phyloP scores from a whole-genome alignment of 164 flowering plant species.

The Sedum album region DNA sequence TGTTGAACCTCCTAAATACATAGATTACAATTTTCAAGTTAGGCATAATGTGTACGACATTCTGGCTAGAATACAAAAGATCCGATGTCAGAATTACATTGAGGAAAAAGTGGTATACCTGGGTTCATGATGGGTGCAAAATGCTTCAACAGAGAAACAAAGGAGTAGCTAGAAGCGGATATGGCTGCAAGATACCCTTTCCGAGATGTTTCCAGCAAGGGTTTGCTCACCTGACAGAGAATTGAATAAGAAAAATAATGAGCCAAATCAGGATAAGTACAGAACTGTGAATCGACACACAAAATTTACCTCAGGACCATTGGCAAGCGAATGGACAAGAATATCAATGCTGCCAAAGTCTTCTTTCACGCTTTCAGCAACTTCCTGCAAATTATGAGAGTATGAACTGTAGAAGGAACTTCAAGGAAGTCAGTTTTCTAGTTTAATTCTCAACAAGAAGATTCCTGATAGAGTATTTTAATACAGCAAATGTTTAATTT shows the following conservation, averaged over 20 bases:
- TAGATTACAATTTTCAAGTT: conserved; percentile 1
- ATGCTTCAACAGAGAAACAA: conserved; percentile 80
- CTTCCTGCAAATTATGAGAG: conserved; percentile 51
- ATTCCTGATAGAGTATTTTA: too few relatives aligned
- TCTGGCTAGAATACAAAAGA: too few relatives aligned
- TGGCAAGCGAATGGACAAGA: conserved; percentile 97
- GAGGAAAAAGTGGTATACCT: conserved; percentile 33
- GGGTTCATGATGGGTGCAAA: conserved; percentile 93
- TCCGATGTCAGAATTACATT: background rate
- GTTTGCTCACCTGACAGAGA: conserved; percentile 58
- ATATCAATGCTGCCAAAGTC: conserved; percentile 97
- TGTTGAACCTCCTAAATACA: conserved; percentile 87
- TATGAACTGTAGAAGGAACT: background rate
- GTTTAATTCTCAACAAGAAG: too few relatives aligned
- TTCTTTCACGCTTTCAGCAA: conserved; percentile 68
- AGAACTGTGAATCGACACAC: background rate
- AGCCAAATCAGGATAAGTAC: background rate
- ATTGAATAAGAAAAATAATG: background rate
- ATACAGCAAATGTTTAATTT: too few relatives aligned
- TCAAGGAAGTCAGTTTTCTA: too few relatives aligned
- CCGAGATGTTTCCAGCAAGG: conserved; percentile 87
- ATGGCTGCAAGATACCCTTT: conserved; percentile 90
- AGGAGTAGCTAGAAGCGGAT: conserved; percentile 96
- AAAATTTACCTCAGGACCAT: conserved; percentile 84
- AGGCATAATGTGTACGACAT: background rate